Percentiles rank a stretch among this genome's conserved stretches.
phyloP scores from a whole-genome alignment of 441 rosid species.

The Croton laevigatus region DNA sequence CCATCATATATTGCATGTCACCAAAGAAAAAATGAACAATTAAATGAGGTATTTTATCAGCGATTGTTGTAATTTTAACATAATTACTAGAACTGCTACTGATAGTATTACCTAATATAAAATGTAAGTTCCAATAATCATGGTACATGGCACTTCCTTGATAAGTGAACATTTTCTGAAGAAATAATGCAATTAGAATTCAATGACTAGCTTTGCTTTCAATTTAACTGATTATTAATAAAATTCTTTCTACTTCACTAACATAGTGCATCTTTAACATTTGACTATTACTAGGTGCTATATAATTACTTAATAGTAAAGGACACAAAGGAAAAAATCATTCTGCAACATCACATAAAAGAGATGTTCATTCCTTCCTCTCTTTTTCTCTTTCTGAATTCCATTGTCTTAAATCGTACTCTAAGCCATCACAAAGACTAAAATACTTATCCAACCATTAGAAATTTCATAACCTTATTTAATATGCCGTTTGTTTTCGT shows the following conservation, averaged over 20 bases:
- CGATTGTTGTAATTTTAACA: too few relatives aligned
- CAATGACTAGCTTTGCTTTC: neutral
- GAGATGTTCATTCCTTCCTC: neutral
- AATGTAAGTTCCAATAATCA: neutral
- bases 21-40: too few relatives aligned
- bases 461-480: neutral
- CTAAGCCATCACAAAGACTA: neutral
- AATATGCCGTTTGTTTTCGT: neutral
- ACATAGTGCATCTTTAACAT: neutral
- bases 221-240: neutral
- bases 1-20: too few relatives aligned
- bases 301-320: neutral
- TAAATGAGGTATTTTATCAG: too few relatives aligned
- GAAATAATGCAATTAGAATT: conserved; percentile 6
- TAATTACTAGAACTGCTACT: too few relatives aligned
- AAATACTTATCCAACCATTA: neutral
- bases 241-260: neutral
- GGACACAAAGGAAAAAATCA: neutral
- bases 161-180: neutral
- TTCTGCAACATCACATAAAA: neutral
- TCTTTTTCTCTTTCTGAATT: neutral
- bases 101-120: neutral
- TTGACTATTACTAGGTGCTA: neutral
- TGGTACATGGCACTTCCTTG: neutral
- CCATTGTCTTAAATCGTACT: neutral